Conservation (phyloP, 2,329 filamentous ascomycete species). For the Alternaria infectoria region DNA sequence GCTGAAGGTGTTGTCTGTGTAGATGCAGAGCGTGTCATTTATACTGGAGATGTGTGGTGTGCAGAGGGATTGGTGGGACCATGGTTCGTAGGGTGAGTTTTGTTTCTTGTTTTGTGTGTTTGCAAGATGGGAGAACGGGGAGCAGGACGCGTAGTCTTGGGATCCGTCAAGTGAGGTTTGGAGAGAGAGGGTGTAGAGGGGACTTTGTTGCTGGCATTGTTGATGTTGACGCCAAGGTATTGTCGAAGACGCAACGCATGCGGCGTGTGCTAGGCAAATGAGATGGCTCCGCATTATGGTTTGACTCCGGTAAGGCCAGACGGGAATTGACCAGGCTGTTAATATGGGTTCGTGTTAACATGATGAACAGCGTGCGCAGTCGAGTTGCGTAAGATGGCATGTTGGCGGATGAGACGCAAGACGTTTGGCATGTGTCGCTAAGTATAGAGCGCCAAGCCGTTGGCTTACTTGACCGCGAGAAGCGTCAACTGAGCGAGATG, state of each 20-base stretch:
- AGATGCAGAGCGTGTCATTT: slow-evolving; percentile 38
- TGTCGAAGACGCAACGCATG: neutral
- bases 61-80: slow-evolving; percentile 38
- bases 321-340: fast-evolving
- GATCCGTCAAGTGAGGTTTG: slow-evolving; percentile 19
- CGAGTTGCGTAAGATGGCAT: slow-evolving; percentile 1
- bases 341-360: neutral
- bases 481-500: neutral
- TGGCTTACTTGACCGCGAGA: neutral
- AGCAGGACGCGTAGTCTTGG: slow-evolving; percentile 6
- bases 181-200: slow-evolving; percentile 14
- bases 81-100: slow-evolving; percentile 16
- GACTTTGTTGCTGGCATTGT: slow-evolving; percentile 38
- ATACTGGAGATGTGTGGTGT: slow-evolving; percentile 28
- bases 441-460: slow-evolving; percentile 14
- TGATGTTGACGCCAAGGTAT: slow-evolving; percentile 11
- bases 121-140: fast-evolving
- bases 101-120: neutral
- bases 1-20: slow-evolving; percentile 35
- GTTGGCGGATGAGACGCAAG: slow-evolving; percentile 22
- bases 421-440: slow-evolving; percentile 17
- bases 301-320: neutral
- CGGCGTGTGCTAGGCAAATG: neutral
- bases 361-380: neutral
- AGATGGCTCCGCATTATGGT: neutral